Percentiles rank a stretch among this genome's conserved stretches.
Evolutionary conservation across 306 rosid species (phyloP).

Genomic region (Pterocarpus santalinus): DNA sequence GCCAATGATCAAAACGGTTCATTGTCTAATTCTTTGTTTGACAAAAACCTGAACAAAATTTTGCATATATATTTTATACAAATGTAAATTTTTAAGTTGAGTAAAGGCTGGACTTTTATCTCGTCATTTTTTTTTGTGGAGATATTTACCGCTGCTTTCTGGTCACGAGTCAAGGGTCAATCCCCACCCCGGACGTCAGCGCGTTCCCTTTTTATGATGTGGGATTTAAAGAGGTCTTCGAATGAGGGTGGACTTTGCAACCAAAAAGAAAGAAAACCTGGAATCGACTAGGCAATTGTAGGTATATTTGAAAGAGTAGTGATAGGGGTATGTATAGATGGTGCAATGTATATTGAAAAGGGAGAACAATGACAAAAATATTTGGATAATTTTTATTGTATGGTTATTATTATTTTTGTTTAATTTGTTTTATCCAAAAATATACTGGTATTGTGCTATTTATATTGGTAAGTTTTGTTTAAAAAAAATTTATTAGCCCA

Average conservation of each 20-base stretch:
- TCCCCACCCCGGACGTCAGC: not conserved
- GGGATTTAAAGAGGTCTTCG: not conserved
- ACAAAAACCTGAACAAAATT: not conserved
- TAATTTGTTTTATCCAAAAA: too few species aligned
- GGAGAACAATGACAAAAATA: too few species aligned
- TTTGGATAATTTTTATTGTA: too few species aligned
- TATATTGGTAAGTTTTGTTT: too few species aligned
- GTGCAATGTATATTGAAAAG: too few species aligned
- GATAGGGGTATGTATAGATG: too few species aligned
- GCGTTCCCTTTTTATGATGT: not conserved
- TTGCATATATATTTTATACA: conserved; percentile 20
- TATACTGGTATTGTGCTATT: too few species aligned
- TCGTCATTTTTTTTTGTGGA: conserved; percentile 19
- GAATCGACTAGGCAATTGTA: not conserved
- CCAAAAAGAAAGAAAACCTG: not conserved
- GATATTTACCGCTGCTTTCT: conserved; percentile 18
- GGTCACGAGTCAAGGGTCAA: conserved; percentile 1
- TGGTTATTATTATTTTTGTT: too few species aligned
- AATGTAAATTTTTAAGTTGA: conserved; percentile 23
- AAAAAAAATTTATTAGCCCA: too few species aligned
- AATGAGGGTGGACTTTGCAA: not conserved
- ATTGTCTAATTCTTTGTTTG: conserved; percentile 17
- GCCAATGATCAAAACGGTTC: conserved; percentile 29
- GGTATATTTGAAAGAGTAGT: too few species aligned
- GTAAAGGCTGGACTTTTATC: not conserved